Percentiles rank a stretch among this genome's conserved stretches.
These are phyloP conservation scores for Cladosporium cucumerinum DNA, from an alignment of 2,329 filamentous ascomycete genomes.

Conservation along the genomic window DNA sequence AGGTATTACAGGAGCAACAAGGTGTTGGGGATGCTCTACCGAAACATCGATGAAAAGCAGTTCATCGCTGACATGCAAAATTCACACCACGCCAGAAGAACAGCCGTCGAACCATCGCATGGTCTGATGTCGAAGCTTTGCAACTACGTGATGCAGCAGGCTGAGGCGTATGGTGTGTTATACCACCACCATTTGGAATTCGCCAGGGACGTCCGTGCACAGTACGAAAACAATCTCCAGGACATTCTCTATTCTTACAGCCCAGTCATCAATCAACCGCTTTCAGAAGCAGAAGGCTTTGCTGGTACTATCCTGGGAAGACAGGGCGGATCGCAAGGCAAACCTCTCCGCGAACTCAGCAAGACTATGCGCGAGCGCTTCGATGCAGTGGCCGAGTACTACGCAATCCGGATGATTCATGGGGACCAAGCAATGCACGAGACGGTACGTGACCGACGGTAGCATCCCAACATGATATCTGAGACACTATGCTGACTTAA, in stretches of 20 bases:
- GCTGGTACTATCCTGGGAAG: conserved; percentile 56
- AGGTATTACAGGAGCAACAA: conserved; percentile 66
- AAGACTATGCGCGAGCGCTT: conserved; percentile 41
- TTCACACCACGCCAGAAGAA: conserved; percentile 20
- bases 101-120: conserved; percentile 13
- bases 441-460: neutral
- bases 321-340: conserved; percentile 35
- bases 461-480: neutral
- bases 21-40: conserved; percentile 67
- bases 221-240: conserved; percentile 52
- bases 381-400: conserved; percentile 41
- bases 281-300: conserved; percentile 56
- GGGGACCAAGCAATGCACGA: conserved; percentile 34
- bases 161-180: conserved; percentile 23
- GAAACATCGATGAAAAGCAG: conserved; percentile 66
- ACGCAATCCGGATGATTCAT: conserved; percentile 44
- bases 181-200: conserved; percentile 40
- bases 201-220: conserved; percentile 41
- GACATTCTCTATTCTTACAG: conserved; percentile 48
- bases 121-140: conserved; percentile 36
- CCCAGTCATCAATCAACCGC: conserved; percentile 38
- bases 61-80: conserved; percentile 55
- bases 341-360: conserved; percentile 34
- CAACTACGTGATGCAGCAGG: conserved; percentile 38
- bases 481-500: neutral